These are phyloP conservation scores for Komagataella kurtzmanii DNA, from an alignment of 805 yeast genomes.

Conservation along the genomic window DNA sequence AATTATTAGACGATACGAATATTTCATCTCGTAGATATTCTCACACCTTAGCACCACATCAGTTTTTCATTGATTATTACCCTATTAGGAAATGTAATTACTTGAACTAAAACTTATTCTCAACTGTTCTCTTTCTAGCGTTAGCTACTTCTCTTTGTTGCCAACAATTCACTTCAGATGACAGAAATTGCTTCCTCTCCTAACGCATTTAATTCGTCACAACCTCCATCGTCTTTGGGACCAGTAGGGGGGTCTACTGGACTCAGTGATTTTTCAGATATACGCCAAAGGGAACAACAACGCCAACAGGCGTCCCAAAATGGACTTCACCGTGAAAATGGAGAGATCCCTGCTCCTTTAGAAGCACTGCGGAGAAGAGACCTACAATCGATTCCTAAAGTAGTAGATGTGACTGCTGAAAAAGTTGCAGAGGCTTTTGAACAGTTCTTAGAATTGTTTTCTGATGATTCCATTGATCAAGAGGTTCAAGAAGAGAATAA, in stretches of 20 bases:
- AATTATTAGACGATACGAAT: not conserved
- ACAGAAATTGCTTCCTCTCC: constrained; percentile 2
- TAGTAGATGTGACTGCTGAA: constrained; percentile 85
- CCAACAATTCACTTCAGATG: not conserved
- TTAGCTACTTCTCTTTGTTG: not conserved
- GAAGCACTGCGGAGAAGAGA: constrained; percentile 37
- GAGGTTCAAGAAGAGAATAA: constrained; percentile 19
- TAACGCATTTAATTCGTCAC: constrained; percentile 1
- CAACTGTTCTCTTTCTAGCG: not conserved
- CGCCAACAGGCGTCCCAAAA: not conserved
- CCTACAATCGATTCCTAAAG: constrained; percentile 66
- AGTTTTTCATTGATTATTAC: not conserved
- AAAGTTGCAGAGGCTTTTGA: constrained; percentile 88
- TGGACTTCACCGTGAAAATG: constrained; percentile 7
- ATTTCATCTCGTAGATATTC: not conserved
- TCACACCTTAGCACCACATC: not conserved
- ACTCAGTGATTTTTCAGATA: not conserved
- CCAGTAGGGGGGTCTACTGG: not conserved
- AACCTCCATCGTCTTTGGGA: constrained; percentile 2
- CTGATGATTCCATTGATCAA: constrained; percentile 22
- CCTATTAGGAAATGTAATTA: not conserved
- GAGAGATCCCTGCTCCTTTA: constrained; percentile 12
- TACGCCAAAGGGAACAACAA: not conserved
- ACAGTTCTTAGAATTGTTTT: constrained; percentile 49
- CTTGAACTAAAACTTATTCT: not conserved